Evolutionary conservation across 1,139 yeast species (phyloP), one percentile per base, ranked within the genome.

Genomic region (Spathaspora sp.): DNA sequence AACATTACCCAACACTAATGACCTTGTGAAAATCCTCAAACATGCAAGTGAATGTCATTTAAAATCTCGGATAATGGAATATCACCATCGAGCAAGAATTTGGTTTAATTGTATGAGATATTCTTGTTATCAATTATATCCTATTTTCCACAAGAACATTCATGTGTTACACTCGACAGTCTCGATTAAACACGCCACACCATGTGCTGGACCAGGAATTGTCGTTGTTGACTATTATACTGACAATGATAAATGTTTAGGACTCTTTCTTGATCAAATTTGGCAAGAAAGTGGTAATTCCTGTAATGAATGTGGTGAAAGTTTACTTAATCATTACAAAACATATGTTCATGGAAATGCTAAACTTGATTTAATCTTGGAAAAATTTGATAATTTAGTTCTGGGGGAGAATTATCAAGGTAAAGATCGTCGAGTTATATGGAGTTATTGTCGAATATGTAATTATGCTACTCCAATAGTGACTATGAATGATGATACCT

Each of bases 391-490:
- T 16, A 83, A 89, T 0, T 82, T 84, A 8, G 68, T 82, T 39
- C 83, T 82, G 49, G 79, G 84, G 56, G 37, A 43, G 23, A 47
- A 48, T 17, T 79, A 80, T n/a, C 60, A 62, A 38, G 65, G 63
- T 9, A 62, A 60, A 34, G 68, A 70, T 46, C 73, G 70, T 49
- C 81, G 95, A 43, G 71, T 90, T 42, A 86, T 91, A 76, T 95
- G 99, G 99, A 88, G 96, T 61, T 83, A 80, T 53, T 95, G 99
- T 65, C 88, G 86, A 48, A 75, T 74, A 44, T 95, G 99, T 62
- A 79, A 82, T 16, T 78, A 76, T 41, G 76, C 86, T 0, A 84
- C 96, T 3, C 95, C 97, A 0, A 83, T 88, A 11, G 70, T 84
- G 20, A 88, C 89, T n/a, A 82, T 95, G 86, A 86, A 89, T 56